These are phyloP conservation scores for Rhizophora apiculata DNA, from an alignment of 345 rosid species.

Conservation along the genomic window DNA sequence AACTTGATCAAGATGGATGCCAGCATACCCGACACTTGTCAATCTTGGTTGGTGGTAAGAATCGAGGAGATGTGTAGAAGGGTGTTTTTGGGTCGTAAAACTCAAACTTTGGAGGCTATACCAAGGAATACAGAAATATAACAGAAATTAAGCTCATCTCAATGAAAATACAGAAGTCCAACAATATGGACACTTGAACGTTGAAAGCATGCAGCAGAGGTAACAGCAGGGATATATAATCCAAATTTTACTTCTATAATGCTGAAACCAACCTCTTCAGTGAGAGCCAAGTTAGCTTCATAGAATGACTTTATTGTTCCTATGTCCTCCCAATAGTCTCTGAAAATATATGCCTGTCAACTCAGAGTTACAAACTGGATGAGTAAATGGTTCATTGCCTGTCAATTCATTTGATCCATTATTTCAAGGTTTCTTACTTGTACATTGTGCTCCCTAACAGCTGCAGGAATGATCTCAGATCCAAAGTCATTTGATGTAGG, in stretches of 20 bases:
- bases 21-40: conserved; percentile 69
- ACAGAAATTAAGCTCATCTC: background rate
- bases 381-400: background rate
- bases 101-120: conserved; percentile 73
- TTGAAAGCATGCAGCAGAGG: background rate
- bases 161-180: background rate
- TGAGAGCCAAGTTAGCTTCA: conserved; percentile 90
- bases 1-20: background rate
- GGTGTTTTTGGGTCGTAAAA: conserved; percentile 89
- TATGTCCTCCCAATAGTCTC: conserved; percentile 96
- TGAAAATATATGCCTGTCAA: conserved; percentile 63
- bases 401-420: background rate
- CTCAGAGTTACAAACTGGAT: background rate
- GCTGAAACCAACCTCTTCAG: conserved; percentile 62
- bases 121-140: background rate
- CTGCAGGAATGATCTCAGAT: conserved; percentile 89
- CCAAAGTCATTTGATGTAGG: conserved; percentile 91
- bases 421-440: conserved; percentile 43
- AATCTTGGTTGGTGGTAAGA: conserved; percentile 82
- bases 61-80: conserved; percentile 88
- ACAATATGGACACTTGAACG: too few relatives aligned
- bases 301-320: conserved; percentile 88
- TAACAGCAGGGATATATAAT: background rate
- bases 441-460: conserved; percentile 73
- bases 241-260: background rate